phyloP scores from a whole-genome alignment of 768 basidiomycete genomes.

The Termitomyces sp. region DNA sequence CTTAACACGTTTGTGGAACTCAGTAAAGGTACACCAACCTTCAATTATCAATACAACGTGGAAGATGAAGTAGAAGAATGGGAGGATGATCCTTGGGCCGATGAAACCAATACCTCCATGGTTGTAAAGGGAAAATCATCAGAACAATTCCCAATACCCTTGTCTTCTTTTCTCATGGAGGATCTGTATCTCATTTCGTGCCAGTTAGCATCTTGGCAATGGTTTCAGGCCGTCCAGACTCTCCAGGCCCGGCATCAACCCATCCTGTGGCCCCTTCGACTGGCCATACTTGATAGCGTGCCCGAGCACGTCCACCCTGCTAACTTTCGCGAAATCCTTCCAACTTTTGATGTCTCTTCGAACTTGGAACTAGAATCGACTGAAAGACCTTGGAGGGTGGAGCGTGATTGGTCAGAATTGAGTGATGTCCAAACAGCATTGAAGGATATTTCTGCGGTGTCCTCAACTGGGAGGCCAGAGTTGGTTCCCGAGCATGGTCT shows the following conservation, averaged over 20 bases:
- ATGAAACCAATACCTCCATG: slow-evolving; percentile 28
- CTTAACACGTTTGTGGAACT: slow-evolving; percentile 72
- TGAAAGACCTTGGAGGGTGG: slow-evolving; percentile 42
- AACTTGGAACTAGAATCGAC: slow-evolving; percentile 35
- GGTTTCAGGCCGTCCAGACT: slow-evolving; percentile 51
- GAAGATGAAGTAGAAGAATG: slow-evolving; percentile 60
- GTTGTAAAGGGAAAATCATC: slow-evolving; percentile 22
- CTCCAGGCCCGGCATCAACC: slow-evolving; percentile 54
- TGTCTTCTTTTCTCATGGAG: slow-evolving; percentile 59
- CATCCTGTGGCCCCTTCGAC: slow-evolving; percentile 63
- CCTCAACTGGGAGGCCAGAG: neutral
- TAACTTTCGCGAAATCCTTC: slow-evolving; percentile 57
- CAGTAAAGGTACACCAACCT: slow-evolving; percentile 33
- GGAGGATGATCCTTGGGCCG: slow-evolving; percentile 79
- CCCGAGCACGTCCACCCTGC: slow-evolving; percentile 70
- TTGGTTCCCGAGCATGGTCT: slow-evolving; percentile 1
- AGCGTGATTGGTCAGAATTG: slow-evolving; percentile 57
- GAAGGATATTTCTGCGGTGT: slow-evolving; percentile 17
- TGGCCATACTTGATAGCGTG: slow-evolving; percentile 64
- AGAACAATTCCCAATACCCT: slow-evolving; percentile 39
- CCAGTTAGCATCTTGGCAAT: slow-evolving; percentile 57
- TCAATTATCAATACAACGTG: slow-evolving; percentile 27
- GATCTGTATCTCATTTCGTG: slow-evolving; percentile 58
- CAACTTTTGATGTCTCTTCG: slow-evolving; percentile 45
- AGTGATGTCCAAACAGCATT: slow-evolving; percentile 38